A percentile compares a stretch with the other conserved stretches of the same genome.
Conservation (phyloP, 2,329 filamentous ascomycete genomes). For the Achaetomium macrosporum region DNA sequence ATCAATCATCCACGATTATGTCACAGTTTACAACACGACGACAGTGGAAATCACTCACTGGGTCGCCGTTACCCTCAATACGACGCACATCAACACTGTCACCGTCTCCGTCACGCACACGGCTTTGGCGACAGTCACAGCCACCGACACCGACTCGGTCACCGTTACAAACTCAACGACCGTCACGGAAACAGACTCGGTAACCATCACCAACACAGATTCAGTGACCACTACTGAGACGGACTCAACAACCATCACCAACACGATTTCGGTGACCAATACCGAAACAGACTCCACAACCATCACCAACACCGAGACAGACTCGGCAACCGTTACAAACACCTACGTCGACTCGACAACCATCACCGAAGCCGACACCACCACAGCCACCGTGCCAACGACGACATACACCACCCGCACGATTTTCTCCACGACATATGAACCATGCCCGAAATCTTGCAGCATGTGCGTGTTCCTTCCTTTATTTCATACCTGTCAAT, state of each 20-base stretch:
- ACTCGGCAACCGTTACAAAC: slow-evolving; percentile 14
- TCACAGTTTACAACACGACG: slow-evolving; percentile 18
- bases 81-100: slow-evolving; percentile 13
- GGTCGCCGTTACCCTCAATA: slow-evolving; percentile 16
- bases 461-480: slow-evolving; percentile 26
- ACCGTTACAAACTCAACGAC: slow-evolving; percentile 15
- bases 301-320: slow-evolving; percentile 14
- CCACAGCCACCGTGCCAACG: slow-evolving; percentile 16
- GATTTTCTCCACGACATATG: slow-evolving; percentile 22
- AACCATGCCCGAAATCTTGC: slow-evolving; percentile 30
- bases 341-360: slow-evolving; percentile 9
- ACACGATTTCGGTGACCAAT: slow-evolving; percentile 14
- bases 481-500: background rate
- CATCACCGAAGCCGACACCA: slow-evolving; percentile 8
- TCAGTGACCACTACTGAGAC: slow-evolving; percentile 16
- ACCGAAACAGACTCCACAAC: slow-evolving; percentile 18
- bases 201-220: slow-evolving; percentile 15
- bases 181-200: slow-evolving; percentile 12
- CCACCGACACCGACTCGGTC: slow-evolving; percentile 10
- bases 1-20: slow-evolving; percentile 4
- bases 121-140: slow-evolving; percentile 9
- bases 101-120: slow-evolving; percentile 16
- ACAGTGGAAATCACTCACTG: slow-evolving; percentile 11
- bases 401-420: slow-evolving; percentile 23
- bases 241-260: slow-evolving; percentile 13